phyloP scores from a whole-genome alignment of 495 filamentous ascomycete species.

The Penicillium roqueforti region DNA sequence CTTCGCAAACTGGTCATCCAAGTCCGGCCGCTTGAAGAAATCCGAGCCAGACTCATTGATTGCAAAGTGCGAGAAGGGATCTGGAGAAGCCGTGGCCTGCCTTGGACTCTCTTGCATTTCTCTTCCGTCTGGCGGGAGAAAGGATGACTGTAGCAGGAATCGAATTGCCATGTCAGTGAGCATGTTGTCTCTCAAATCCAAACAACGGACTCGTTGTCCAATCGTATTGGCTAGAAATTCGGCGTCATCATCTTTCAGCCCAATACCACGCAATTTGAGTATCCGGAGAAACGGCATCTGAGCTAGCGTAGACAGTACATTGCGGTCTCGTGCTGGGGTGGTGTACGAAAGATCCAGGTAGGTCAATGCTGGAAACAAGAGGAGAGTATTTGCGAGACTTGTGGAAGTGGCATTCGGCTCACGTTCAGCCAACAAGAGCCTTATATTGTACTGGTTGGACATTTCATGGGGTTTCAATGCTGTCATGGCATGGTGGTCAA shows the following conservation, averaged over 20 bases:
- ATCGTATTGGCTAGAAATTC: constrained; percentile 52
- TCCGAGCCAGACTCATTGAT: constrained; percentile 11
- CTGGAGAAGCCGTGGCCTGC: constrained; percentile 9
- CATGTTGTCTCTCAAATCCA: constrained; percentile 57
- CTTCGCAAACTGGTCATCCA: constrained; percentile 49
- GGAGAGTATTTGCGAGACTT: constrained; percentile 50
- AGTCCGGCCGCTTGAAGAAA: constrained; percentile 35
- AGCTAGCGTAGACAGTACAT: constrained; percentile 43
- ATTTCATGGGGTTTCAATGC: constrained; percentile 35
- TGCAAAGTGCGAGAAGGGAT: constrained; percentile 14
- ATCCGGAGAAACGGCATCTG: constrained; percentile 50
- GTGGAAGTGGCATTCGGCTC: constrained; percentile 55
- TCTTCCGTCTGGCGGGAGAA: constrained; percentile 25
- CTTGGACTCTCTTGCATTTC: not conserved
- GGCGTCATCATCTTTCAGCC: constrained; percentile 53
- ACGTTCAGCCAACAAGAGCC: constrained; percentile 53
- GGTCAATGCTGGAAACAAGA: constrained; percentile 50
- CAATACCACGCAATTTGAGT: constrained; percentile 55
- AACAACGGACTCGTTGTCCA: constrained; percentile 47
- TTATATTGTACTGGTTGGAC: constrained; percentile 37
- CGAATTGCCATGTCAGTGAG: constrained; percentile 55
- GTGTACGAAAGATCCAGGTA: constrained; percentile 62
- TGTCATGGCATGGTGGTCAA: constrained; percentile 58
- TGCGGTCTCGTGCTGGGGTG: constrained; percentile 48
- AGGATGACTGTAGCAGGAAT: constrained; percentile 49